phyloP scores from a whole-genome alignment of 306 rosid species.

The Prunus mira region DNA sequence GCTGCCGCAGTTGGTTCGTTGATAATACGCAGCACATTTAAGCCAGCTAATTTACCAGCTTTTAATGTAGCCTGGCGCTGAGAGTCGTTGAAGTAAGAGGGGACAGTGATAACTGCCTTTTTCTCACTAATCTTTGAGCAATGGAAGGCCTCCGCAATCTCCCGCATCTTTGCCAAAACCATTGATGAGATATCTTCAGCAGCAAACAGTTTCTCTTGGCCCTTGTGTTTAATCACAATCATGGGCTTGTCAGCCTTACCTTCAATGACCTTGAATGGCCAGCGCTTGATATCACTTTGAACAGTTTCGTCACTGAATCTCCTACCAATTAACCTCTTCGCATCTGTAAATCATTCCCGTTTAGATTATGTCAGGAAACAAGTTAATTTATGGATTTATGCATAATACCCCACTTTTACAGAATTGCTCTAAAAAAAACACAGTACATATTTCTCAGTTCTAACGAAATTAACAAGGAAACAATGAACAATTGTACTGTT shows the following conservation, averaged over 20 bases:
- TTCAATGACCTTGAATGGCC: too few species aligned
- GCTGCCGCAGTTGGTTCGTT: slow-evolving; percentile 2
- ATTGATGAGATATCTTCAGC: background rate
- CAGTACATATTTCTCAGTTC: too few species aligned
- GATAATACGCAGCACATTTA: slow-evolving; percentile 2
- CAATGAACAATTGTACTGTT: too few species aligned
- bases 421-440: too few species aligned
- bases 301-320: too few species aligned
- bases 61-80: slow-evolving; percentile 1
- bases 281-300: too few species aligned
- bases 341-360: background rate
- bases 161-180: background rate
- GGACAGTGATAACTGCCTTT: background rate
- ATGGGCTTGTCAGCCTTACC: too few species aligned
- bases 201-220: background rate
- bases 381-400: too few species aligned
- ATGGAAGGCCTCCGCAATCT: background rate
- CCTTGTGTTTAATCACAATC: too few species aligned
- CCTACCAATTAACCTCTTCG: background rate
- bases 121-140: background rate
- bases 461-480: too few species aligned
- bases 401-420: too few species aligned
- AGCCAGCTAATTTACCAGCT: background rate
- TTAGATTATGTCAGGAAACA: too few species aligned
- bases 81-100: background rate